Evolutionary conservation across 306 rosid genomes (phyloP).

Genomic region (Cucurbita moschata): DNA sequence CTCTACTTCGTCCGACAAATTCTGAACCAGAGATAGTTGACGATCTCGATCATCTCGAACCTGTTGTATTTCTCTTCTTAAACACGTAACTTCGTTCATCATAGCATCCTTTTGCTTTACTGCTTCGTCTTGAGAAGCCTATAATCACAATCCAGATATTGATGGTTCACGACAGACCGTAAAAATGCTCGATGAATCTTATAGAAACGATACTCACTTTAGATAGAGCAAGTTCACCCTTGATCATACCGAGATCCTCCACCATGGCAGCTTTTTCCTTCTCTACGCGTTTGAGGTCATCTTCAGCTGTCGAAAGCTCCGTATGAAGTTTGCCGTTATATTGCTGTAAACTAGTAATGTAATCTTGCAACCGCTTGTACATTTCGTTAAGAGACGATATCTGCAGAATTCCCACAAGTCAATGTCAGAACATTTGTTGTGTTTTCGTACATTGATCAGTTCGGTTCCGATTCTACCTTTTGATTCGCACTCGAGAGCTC

Average conservation of each 20-base stretch:
- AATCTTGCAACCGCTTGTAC: constrained; percentile 88
- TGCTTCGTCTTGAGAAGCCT: constrained; percentile 94
- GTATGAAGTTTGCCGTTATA: constrained; percentile 90
- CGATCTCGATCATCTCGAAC: constrained; percentile 68
- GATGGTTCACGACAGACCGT: neutral
- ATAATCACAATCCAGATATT: neutral
- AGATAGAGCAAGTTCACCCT: constrained; percentile 70
- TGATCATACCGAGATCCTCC: constrained; percentile 64
- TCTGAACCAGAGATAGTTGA: constrained; percentile 44
- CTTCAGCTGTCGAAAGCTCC: constrained; percentile 80
- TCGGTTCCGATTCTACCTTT: constrained; percentile 38
- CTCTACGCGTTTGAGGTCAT: constrained; percentile 76
- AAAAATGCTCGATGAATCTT: neutral
- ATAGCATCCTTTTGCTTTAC: constrained; percentile 71
- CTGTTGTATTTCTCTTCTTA: constrained; percentile 61
- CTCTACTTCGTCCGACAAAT: constrained; percentile 42
- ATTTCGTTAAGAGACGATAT: constrained; percentile 81
- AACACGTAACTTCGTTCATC: constrained; percentile 49
- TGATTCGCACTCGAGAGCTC: constrained; percentile 82
- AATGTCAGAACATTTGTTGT: neutral
- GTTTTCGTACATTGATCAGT: neutral
- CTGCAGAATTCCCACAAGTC: constrained; percentile 29
- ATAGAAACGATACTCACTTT: constrained; percentile 41
- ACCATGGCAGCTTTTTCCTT: constrained; percentile 63
- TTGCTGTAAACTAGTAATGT: constrained; percentile 84